These are phyloP conservation scores for Calophaca sinica DNA, from an alignment of 306 rosid species.

Conservation along the genomic window DNA sequence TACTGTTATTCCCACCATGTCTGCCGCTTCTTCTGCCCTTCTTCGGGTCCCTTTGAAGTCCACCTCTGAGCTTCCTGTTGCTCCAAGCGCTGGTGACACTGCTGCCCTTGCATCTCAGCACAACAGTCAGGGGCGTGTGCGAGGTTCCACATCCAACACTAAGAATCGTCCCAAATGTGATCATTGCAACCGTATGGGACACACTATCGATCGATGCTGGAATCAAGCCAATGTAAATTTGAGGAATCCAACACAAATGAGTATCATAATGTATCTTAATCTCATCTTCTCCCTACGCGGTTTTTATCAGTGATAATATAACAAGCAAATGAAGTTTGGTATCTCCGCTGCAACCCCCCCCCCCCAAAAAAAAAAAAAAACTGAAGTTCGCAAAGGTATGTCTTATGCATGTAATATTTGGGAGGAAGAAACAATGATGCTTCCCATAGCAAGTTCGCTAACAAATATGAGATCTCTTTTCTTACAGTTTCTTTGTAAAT, in stretches of 20 bases:
- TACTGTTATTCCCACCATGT: no score
- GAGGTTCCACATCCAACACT: no score
- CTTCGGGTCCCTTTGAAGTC: no score
- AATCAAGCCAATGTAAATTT: no score
- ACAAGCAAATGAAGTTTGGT: not conserved
- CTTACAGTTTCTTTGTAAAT: conserved; percentile 24
- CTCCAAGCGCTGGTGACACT: no score
- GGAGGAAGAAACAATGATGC: conserved; percentile 10
- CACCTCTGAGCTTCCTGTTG: no score
- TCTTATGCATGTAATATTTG: not conserved
- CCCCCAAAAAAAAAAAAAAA: not conserved
- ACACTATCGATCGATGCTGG: no score
- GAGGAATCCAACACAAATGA: not conserved
- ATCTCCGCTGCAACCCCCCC: not conserved
- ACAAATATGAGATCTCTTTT: conserved; percentile 35
- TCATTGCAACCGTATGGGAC: no score
- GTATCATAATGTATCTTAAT: conserved; percentile 14
- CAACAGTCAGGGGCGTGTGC: no score
- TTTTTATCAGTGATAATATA: not conserved
- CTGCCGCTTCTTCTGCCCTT: no score
- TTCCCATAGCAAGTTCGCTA: not conserved
- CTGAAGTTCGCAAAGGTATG: not conserved
- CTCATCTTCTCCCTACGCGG: conserved; percentile 3
- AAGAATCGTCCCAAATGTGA: no score
- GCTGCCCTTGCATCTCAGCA: no score